Evolutionary conservation across 768 basidiomycete species (phyloP).

Genomic region (Udeniomyces megalosporus): DNA sequence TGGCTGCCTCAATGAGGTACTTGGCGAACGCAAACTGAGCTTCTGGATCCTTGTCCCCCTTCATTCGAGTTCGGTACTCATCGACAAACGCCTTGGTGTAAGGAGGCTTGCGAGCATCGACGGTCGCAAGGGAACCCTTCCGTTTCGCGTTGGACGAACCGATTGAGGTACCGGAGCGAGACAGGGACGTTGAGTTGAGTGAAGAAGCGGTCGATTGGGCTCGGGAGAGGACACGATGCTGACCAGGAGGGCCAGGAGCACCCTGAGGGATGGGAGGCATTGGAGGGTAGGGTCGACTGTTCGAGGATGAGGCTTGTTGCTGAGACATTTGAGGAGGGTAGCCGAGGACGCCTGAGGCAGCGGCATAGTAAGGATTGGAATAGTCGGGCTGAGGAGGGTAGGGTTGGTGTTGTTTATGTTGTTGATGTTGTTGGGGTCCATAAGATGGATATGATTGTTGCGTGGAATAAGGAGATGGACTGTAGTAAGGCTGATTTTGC

Average conservation of each 20-base stretch:
- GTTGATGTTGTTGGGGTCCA: conserved; percentile 11
- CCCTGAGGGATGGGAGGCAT: conserved; percentile 20
- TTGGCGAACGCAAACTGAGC: conserved; percentile 97
- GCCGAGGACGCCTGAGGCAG: conserved; percentile 28
- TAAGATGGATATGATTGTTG: conserved; percentile 15
- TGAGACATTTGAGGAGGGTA: conserved; percentile 16
- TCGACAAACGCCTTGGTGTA: conserved; percentile 95
- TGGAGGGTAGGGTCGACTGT: conserved; percentile 15
- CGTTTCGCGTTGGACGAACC: conserved; percentile 27
- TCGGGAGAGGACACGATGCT: conserved; percentile 4
- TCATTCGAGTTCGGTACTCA: conserved; percentile 91
- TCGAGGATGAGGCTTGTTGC: background rate
- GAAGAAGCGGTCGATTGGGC: conserved; percentile 20
- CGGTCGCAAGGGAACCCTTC: conserved; percentile 25
- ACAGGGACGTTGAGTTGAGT: conserved; percentile 2
- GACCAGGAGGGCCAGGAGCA: conserved; percentile 16
- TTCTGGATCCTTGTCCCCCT: conserved; percentile 93
- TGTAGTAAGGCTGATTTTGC: too few relatives aligned
- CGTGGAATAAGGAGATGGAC: too few relatives aligned
- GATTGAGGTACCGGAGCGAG: conserved; percentile 23
- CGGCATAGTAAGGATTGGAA: conserved; percentile 28
- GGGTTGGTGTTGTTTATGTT: conserved; percentile 6
- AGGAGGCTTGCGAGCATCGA: conserved; percentile 37
- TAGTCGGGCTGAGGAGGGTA: conserved; percentile 21
- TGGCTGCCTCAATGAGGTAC: conserved; percentile 95